Evolutionary conservation across 768 basidiomycete species (phyloP), one percentile per base, ranked within the genome.

Genomic region (Boletus vermiculosoides): DNA sequence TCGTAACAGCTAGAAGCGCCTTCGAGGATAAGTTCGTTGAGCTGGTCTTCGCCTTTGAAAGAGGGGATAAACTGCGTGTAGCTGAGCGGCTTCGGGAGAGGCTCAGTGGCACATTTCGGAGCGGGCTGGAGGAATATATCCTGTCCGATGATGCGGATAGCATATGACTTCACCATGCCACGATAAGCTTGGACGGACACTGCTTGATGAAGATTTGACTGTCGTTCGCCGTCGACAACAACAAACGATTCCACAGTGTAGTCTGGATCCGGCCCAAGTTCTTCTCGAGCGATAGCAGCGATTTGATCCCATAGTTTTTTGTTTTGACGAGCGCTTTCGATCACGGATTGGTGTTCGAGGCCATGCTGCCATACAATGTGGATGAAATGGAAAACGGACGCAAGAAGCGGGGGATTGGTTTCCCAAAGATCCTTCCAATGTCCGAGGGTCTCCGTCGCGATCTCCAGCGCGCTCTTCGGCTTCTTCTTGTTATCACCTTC

Each of bases 361-460:
- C 84, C 85, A 64, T 92, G 88, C 68, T 89, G 82, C 92, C 91
- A 90, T 18, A 90, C 83, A 25, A 85, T 78, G 58, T 86, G 82
- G 63, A 93, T 71, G 75, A 95, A 96, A 6, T 82, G 78, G 47
- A 96, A 73, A 20, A 91, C 80, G 12, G 86, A 84, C 0, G 87
- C 80, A 13, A 97, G 78, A 10, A 94, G 74, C 20, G 86, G 80
- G 0, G 94, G 91, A 58, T 91, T 90, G 30, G 80, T 70, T 42
- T 88, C 84, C 88, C 92, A 92, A 45, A 88, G 76, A 25, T 83
- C 82, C 48, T 83, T 83, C 91, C 91, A 93, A 45, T 77, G 78
- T 7, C 75, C 77, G 9, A 95, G 73, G 56, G 85, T 82, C 34
- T 87, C 81, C 8, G 80, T 76, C 2, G 90, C 92, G 8, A 86